Percentiles rank a stretch among this genome's conserved stretches.
Conservation (phyloP, 1,284 basidiomycete genomes). For the Chalciporus piperatoides region DNA sequence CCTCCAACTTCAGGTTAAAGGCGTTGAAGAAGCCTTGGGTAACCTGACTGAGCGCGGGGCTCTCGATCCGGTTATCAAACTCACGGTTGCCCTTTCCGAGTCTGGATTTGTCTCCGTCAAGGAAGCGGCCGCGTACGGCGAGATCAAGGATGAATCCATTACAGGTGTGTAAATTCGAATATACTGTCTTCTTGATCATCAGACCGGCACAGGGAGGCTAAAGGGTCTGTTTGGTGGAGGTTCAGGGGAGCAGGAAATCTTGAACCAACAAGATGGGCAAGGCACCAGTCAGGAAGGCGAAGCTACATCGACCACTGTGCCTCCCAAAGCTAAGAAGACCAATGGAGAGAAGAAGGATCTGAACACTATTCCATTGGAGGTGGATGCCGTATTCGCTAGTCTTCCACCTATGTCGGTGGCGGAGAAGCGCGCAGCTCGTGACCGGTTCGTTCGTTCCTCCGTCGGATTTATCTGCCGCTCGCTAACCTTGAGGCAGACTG, state of each 20-base stretch:
- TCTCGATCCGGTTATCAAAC: constrained; percentile 72
- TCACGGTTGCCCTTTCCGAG: constrained; percentile 77
- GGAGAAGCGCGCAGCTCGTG: constrained; percentile 68
- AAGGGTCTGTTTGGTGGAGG: constrained; percentile 80
- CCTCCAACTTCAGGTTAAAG: constrained; percentile 64
- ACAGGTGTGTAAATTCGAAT: constrained; percentile 47
- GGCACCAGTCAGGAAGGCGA: constrained; percentile 27
- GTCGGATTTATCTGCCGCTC: not conserved
- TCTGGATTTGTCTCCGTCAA: constrained; percentile 80
- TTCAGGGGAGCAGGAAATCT: constrained; percentile 27
- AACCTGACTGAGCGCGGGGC: constrained; percentile 75
- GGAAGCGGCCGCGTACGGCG: constrained; percentile 70
- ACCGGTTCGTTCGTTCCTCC: constrained; percentile 44
- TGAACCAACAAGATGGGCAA: constrained; percentile 20
- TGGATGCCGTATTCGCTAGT: constrained; percentile 60
- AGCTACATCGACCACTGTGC: constrained; percentile 8
- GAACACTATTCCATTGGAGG: constrained; percentile 59
- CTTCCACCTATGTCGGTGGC: constrained; percentile 68
- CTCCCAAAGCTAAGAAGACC: constrained; percentile 38
- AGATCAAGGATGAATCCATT: constrained; percentile 75
- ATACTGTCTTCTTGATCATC: constrained; percentile 9
- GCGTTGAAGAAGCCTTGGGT: constrained; percentile 63
- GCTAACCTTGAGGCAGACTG: constrained; percentile 48
- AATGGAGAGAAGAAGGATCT: constrained; percentile 37
- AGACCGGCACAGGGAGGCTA: constrained; percentile 57